Evolutionary conservation across 768 basidiomycete genomes (phyloP).

Genomic region (Mycena polygramma): DNA sequence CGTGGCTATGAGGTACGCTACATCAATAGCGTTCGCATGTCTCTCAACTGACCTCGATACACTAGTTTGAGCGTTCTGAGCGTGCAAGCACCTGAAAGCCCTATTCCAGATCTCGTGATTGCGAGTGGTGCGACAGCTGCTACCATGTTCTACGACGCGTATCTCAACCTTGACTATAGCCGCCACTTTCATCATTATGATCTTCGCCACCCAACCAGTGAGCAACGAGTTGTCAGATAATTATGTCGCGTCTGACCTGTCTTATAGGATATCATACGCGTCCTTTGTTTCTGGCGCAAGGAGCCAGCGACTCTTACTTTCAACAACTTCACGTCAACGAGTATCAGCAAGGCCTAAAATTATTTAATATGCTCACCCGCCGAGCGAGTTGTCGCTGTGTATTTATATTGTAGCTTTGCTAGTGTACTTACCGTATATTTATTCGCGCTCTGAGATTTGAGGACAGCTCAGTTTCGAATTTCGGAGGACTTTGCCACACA

Average conservation of each 20-base stretch:
- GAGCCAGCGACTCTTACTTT: conserved; percentile 1
- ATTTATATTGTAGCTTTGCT: neutral
- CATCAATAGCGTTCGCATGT: neutral
- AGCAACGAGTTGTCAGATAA: neutral
- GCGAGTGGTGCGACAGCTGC: conserved; percentile 52
- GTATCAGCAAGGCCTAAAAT: conserved; percentile 2
- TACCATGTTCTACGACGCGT: neutral
- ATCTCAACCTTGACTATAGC: conserved; percentile 45
- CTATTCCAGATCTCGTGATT: conserved; percentile 62
- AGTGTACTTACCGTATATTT: neutral
- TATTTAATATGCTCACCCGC: neutral
- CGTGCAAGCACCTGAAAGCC: conserved; percentile 57
- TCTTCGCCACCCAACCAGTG: conserved; percentile 62
- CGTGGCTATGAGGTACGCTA: conserved; percentile 55
- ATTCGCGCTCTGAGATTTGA: too few species aligned
- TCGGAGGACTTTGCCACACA: conserved; percentile 36
- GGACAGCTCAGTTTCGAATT: neutral
- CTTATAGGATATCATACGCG: conserved; percentile 53
- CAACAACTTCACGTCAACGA: conserved; percentile 6
- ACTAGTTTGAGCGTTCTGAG: conserved; percentile 60
- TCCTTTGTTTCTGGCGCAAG: conserved; percentile 52
- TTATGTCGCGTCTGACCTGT: neutral
- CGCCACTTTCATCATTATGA: conserved; percentile 56
- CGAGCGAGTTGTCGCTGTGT: conserved; percentile 8
- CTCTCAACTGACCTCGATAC: neutral